A percentile compares a stretch with the other conserved stretches of the same genome.
Conservation (phyloP, 768 basidiomycete genomes). For the Russula abietina region DNA sequence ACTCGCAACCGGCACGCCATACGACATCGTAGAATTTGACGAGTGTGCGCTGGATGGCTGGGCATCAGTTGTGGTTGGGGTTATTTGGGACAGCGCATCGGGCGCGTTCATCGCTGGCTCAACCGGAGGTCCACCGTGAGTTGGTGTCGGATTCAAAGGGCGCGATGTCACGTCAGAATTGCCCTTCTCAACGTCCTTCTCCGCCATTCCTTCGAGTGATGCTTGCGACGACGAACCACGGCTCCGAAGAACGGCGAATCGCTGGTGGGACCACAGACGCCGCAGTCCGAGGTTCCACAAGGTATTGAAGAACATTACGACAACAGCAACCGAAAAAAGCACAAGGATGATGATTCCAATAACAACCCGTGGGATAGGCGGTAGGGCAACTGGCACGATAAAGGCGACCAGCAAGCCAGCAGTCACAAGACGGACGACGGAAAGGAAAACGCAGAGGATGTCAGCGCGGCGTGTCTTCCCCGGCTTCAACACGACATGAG, state of each 20-base stretch:
- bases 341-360: constrained; percentile 73
- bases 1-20: constrained; percentile 17
- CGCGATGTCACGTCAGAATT: constrained; percentile 27
- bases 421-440: constrained; percentile 60
- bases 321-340: constrained; percentile 61
- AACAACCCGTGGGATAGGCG: constrained; percentile 72
- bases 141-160: constrained; percentile 50
- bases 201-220: constrained; percentile 30
- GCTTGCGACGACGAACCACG: constrained; percentile 22
- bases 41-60: constrained; percentile 22
- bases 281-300: constrained; percentile 40
- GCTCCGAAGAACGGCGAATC: constrained; percentile 23
- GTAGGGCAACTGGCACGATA: constrained; percentile 53
- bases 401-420: constrained; percentile 75
- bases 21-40: constrained; percentile 21
- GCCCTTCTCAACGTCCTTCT: constrained; percentile 24
- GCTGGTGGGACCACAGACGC: constrained; percentile 30
- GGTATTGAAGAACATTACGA: constrained; percentile 65
- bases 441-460: constrained; percentile 60
- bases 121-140: constrained; percentile 35
- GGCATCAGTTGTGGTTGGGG: constrained; percentile 29
- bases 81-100: constrained; percentile 42
- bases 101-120: constrained; percentile 37
- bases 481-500: constrained; percentile 52
- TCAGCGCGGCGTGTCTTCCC: constrained; percentile 64